Percentiles rank a stretch among this genome's conserved stretches.
Evolutionary conservation across 2,329 filamentous ascomycete species (phyloP).

Genomic region (Claviceps maximensis): DNA sequence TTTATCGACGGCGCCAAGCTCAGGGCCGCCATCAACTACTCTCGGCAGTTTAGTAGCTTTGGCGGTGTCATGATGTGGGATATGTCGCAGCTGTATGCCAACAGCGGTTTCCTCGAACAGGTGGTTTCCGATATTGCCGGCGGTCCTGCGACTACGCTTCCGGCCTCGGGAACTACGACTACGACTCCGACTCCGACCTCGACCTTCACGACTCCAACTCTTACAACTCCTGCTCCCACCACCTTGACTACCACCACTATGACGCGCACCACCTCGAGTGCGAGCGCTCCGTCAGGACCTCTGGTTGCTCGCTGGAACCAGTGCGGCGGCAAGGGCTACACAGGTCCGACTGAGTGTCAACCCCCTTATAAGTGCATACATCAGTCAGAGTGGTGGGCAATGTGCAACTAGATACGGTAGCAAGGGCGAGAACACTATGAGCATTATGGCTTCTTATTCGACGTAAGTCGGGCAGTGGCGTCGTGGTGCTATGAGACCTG

Average conservation of each 20-base stretch:
- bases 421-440: not conserved
- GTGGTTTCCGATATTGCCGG: conserved; percentile 24
- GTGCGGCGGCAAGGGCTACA: conserved; percentile 13
- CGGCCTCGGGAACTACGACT: not conserved
- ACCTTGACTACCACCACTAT: not conserved
- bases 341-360: conserved; percentile 11
- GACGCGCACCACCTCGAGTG: conserved; percentile 1
- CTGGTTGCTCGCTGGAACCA: conserved; percentile 14
- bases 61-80: conserved; percentile 62
- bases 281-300: conserved; percentile 6
- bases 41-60: conserved; percentile 43
- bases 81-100: conserved; percentile 45
- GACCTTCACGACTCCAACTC: not conserved
- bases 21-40: conserved; percentile 36
- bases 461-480: no score
- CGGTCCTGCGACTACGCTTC: not conserved
- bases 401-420: not conserved
- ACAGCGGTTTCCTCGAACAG: conserved; percentile 39
- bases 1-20: conserved; percentile 38
- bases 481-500: no score
- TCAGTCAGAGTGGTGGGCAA: conserved; percentile 11
- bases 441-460: no score
- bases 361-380: conserved; percentile 12
- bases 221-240: not conserved
- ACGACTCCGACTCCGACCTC: not conserved